Evolutionary conservation across 2,329 filamentous ascomycete genomes (phyloP).

Genomic region (Fusarium stilboides): DNA sequence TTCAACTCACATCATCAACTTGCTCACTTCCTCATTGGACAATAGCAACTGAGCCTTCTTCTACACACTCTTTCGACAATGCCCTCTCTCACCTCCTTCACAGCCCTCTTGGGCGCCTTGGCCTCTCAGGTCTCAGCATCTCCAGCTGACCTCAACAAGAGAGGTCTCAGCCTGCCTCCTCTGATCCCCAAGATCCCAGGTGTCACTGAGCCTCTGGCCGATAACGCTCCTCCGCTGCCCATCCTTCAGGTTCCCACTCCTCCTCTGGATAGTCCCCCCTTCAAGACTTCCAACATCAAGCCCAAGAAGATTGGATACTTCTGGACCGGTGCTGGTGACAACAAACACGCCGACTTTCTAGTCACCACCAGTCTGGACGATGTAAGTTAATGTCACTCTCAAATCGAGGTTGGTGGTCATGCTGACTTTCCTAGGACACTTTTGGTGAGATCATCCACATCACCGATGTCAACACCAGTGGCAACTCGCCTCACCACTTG

Average conservation of each 20-base stretch:
- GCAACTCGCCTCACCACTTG: constrained; percentile 74
- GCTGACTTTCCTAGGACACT: constrained; percentile 61
- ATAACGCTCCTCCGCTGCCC: constrained; percentile 67
- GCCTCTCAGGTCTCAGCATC: constrained; percentile 36
- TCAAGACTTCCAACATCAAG: constrained; percentile 68
- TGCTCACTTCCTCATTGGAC: constrained; percentile 29
- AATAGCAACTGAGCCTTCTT: background rate
- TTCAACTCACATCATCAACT: constrained; percentile 37
- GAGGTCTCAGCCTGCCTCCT: constrained; percentile 62
- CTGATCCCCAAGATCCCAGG: constrained; percentile 72
- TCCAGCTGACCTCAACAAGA: constrained; percentile 33
- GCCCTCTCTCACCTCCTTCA: constrained; percentile 41
- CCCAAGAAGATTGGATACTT: constrained; percentile 78
- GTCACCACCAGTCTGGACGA: constrained; percentile 73
- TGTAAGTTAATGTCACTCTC: constrained; percentile 50
- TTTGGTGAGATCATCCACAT: constrained; percentile 73
- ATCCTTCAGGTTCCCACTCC: constrained; percentile 73
- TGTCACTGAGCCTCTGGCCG: constrained; percentile 69
- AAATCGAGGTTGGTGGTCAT: accelerated
- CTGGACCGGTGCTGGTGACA: constrained; percentile 74
- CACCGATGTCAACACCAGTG: constrained; percentile 71
- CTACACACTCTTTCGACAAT: constrained; percentile 16
- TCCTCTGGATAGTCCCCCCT: constrained; percentile 68
- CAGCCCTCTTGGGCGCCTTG: constrained; percentile 37
- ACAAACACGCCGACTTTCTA: constrained; percentile 72